A percentile compares a stretch with the other conserved stretches of the same genome.
Evolutionary conservation across 1,139 yeast species (phyloP).

Genomic region (Debaryomyces sp.): DNA sequence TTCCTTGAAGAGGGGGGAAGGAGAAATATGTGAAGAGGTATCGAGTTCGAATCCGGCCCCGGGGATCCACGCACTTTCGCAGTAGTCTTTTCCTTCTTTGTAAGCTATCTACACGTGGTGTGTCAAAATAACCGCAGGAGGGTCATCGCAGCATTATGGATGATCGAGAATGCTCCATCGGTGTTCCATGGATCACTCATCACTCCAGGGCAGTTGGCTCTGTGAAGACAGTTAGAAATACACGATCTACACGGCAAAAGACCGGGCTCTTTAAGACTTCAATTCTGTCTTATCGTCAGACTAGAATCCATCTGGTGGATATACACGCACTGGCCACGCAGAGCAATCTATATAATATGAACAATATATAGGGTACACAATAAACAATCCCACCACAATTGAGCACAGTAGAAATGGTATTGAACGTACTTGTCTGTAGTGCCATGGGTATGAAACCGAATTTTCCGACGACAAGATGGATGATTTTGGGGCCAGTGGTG

Average conservation of each 20-base stretch:
- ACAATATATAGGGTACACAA: not conserved
- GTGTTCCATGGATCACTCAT: not conserved
- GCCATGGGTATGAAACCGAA: not conserved
- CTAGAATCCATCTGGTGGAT: not conserved
- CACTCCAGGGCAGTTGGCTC: not conserved
- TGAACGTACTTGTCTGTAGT: not conserved
- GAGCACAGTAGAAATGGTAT: not conserved
- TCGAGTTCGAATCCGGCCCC: not conserved
- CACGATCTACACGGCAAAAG: not conserved
- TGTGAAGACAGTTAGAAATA: not conserved
- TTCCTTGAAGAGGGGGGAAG: not conserved
- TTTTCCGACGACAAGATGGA: no score
- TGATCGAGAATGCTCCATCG: not conserved
- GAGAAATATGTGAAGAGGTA: not conserved
- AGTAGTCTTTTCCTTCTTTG: no score
- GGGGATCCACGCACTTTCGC: no score
- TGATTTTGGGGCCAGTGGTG: not conserved
- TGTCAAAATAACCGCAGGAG: not conserved
- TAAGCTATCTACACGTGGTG: not conserved
- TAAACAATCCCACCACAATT: not conserved
- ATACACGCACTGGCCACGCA: not conserved
- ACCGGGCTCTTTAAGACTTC: not conserved
- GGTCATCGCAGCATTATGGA: not conserved
- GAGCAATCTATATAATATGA: not conserved
- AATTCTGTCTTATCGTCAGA: not conserved